Evolutionary conservation across 768 basidiomycete genomes (phyloP).

Genomic region (Pulveroboletus sp.): DNA sequence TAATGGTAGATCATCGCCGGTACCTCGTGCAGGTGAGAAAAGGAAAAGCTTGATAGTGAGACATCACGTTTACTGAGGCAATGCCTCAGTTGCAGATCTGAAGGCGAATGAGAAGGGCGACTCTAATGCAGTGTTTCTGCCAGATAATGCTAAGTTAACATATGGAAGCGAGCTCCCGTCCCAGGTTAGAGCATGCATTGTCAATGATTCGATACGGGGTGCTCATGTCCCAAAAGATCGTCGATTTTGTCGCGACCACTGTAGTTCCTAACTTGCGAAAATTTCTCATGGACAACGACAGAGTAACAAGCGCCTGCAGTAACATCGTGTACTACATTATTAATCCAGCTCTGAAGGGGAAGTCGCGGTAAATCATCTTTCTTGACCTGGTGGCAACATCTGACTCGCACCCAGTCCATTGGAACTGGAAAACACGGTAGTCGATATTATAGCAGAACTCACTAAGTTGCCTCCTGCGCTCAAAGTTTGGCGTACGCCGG

Average conservation of each 20-base stretch:
- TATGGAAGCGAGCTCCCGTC: constrained; percentile 27
- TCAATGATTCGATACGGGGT: constrained; percentile 7
- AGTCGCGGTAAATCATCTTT: constrained; percentile 50
- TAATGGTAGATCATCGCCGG: constrained; percentile 75
- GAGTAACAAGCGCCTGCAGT: constrained; percentile 68
- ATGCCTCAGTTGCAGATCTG: constrained; percentile 29
- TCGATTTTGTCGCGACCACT: constrained; percentile 59
- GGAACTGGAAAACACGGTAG: constrained; percentile 65
- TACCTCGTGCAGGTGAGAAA: constrained; percentile 47
- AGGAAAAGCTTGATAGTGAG: neutral
- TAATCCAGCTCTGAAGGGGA: constrained; percentile 73
- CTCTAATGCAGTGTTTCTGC: constrained; percentile 38
- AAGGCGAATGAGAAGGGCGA: constrained; percentile 62
- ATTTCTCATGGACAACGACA: constrained; percentile 82
- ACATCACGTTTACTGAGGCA: neutral
- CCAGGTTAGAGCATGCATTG: constrained; percentile 21
- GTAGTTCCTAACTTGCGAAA: constrained; percentile 72
- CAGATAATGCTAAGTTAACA: constrained; percentile 25
- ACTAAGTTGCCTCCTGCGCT: constrained; percentile 67
- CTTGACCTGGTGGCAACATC: neutral
- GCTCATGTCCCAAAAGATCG: constrained; percentile 49
- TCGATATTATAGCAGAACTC: constrained; percentile 74
- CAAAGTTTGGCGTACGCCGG: constrained; percentile 80
- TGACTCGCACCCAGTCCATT: constrained; percentile 51
- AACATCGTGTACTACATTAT: constrained; percentile 85